Percentiles rank a stretch among this genome's conserved stretches.
Evolutionary conservation across 2,329 filamentous ascomycete species (phyloP).

Genomic region (Calonectria pseudoturangicola): DNA sequence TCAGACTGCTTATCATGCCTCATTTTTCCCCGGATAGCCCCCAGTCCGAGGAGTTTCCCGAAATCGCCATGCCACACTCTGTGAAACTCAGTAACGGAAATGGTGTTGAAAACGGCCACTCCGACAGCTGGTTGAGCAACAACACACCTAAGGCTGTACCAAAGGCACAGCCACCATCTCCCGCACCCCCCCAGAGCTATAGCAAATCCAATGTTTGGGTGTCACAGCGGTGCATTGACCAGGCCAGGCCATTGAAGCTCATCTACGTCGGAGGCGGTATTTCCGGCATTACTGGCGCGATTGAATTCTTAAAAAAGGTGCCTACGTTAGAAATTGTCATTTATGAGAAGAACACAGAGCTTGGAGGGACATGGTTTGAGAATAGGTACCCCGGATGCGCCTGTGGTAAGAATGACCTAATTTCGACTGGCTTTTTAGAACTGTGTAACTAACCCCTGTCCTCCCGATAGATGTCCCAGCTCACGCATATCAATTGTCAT

Average conservation of each 20-base stretch:
- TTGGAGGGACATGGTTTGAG: constrained; percentile 39
- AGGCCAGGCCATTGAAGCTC: constrained; percentile 23
- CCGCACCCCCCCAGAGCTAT: background rate
- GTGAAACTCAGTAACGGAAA: too few relatives aligned
- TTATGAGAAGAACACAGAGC: constrained; percentile 39
- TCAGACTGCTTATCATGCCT: background rate
- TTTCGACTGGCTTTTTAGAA: background rate
- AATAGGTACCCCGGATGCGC: constrained; percentile 39
- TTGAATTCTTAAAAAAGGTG: constrained; percentile 31
- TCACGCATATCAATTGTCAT: constrained; percentile 39
- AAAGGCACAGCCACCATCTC: background rate
- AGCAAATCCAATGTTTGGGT: background rate
- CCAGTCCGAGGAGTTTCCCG: background rate
- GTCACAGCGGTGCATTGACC: constrained; percentile 23
- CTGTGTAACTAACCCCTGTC: background rate
- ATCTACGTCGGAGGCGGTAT: constrained; percentile 37
- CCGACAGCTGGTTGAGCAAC: background rate
- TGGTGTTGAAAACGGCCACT: background rate
- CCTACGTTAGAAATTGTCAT: constrained; percentile 32
- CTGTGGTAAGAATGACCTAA: constrained; percentile 12
- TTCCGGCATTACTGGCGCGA: constrained; percentile 35
- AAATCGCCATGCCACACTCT: background rate
- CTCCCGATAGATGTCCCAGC: constrained; percentile 30
- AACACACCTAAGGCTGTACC: background rate
- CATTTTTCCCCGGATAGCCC: background rate